Evolutionary conservation across 179 eudicot species (phyloP), one percentile per base, ranked within the genome.

Genomic region (Beta macrorhiza): DNA sequence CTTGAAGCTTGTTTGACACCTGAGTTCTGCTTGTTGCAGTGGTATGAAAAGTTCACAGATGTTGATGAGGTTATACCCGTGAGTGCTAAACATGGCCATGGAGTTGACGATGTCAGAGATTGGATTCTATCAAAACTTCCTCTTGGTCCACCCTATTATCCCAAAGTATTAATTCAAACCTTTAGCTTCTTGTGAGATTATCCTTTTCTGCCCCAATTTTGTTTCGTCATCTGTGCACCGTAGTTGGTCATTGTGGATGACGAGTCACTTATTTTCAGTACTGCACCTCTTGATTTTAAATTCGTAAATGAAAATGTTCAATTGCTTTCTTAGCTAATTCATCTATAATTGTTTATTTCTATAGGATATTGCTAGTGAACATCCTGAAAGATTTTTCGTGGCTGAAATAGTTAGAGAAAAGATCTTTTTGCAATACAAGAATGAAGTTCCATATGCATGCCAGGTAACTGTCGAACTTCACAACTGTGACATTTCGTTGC

Each of bases 11-110:
- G 3, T 47, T 74, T 78, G 57, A 81, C 53, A 47, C 20, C 79
- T 25, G 4, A 19, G 11, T 59, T 16, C 7, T 81, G 53, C 42
- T 85, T 77, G 77, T 81, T 88, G 85, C 87, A 96, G 99, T 96
- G 97, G 98, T 94, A 92, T 65, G 96, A 96, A 86, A 96, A 96
- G 82, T 90, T 90, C 82, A 92, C 97, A 22, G 93, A 90, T 84
- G 98, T 90, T 68, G 99, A 96, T 76, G 99, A 94, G 74, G 98
- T 96, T 42, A 96, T 96, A 83, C 99, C 99, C 63, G 99, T 96
- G 84, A 96, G 99, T 90, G 99, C 99, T 47, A 96, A 92, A 86
- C 91, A 85, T 84, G 99, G 98, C 72, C 96, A 94, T 47, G 99
- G 99, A 78, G 92, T 96, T 83, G 98, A 94, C 20, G 99, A 96